Conservation (phyloP, 768 basidiomycete genomes). For the Kwoniella newhampshirensis region DNA sequence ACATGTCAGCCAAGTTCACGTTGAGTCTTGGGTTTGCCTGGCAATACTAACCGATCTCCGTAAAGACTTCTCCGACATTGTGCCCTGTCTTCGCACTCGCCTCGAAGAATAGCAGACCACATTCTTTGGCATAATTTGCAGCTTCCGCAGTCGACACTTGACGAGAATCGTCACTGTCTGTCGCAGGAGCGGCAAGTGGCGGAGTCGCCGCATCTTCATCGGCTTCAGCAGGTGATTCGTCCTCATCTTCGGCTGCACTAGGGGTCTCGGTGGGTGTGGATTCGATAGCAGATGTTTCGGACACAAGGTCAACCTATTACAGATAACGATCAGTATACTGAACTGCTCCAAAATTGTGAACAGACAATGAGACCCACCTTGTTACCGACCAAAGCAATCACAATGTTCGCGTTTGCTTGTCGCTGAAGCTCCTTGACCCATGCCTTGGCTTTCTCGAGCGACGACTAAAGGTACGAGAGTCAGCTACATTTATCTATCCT, state of each 20-base stretch:
- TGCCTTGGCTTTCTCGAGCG: slow-evolving; percentile 96
- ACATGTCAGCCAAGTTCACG: too few relatives aligned
- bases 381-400: slow-evolving; percentile 97
- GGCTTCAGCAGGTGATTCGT: slow-evolving; percentile 38
- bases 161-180: slow-evolving; percentile 54
- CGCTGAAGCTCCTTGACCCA: slow-evolving; percentile 99
- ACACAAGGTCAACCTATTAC: slow-evolving; percentile 52
- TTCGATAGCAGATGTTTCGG: slow-evolving; percentile 53
- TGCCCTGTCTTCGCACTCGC: slow-evolving; percentile 78
- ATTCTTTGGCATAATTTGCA: slow-evolving; percentile 91
- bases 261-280: slow-evolving; percentile 71
- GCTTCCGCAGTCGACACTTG: slow-evolving; percentile 95
- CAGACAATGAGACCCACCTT: slow-evolving; percentile 71
- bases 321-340: background rate
- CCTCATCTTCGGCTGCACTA: slow-evolving; percentile 59
- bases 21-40: too few relatives aligned
- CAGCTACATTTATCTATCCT: too few relatives aligned
- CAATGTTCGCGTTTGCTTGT: slow-evolving; percentile 98
- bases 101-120: slow-evolving; percentile 94
- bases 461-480: slow-evolving; percentile 56
- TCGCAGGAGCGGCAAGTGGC: slow-evolving; percentile 8
- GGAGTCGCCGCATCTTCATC: slow-evolving; percentile 25
- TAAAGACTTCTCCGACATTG: slow-evolving; percentile 93
- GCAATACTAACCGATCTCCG: slow-evolving; percentile 92
- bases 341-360: background rate